phyloP scores from a whole-genome alignment of 1,284 basidiomycete genomes.

The Schizopora paradoxa region DNA sequence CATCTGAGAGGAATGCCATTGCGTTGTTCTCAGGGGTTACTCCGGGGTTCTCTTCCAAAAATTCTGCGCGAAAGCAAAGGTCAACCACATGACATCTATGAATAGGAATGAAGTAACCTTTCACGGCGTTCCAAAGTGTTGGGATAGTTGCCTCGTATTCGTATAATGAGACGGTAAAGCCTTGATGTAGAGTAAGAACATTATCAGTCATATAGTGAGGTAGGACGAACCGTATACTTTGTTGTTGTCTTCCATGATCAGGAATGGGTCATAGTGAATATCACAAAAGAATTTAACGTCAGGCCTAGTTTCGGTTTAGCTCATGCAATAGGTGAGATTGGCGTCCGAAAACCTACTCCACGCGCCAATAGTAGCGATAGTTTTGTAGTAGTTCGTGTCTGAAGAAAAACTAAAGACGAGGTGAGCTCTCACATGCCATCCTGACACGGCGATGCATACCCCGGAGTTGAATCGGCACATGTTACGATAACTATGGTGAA shows the following conservation, averaged over 20 bases:
- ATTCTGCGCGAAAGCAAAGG: conserved; percentile 44
- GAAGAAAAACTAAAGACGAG: conserved; percentile 42
- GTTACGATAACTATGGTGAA: conserved; percentile 59
- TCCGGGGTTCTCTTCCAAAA: conserved; percentile 68
- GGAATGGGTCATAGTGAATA: conserved; percentile 83
- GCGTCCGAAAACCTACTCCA: conserved; percentile 37
- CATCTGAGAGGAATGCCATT: conserved; percentile 78
- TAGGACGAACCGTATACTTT: conserved; percentile 69
- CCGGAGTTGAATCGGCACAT: conserved; percentile 96
- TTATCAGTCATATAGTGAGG: background rate
- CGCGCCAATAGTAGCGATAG: conserved; percentile 65
- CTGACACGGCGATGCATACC: conserved; percentile 46
- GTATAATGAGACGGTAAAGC: conserved; percentile 80
- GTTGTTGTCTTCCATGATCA: conserved; percentile 83
- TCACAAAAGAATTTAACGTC: conserved; percentile 85
- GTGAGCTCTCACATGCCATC: conserved; percentile 1
- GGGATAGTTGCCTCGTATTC: conserved; percentile 86
- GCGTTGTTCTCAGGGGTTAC: conserved; percentile 69
- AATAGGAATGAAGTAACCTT: conserved; percentile 37
- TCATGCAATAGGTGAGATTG: conserved; percentile 1
- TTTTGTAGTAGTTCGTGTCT: conserved; percentile 44
- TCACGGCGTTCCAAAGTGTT: conserved; percentile 77
- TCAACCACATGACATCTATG: conserved; percentile 5
- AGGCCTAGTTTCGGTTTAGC: no score
- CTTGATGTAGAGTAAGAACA: conserved; percentile 25